Conservation (phyloP, 371 early-diverging fungal genomes). For the Zancudomyces culisetae region DNA sequence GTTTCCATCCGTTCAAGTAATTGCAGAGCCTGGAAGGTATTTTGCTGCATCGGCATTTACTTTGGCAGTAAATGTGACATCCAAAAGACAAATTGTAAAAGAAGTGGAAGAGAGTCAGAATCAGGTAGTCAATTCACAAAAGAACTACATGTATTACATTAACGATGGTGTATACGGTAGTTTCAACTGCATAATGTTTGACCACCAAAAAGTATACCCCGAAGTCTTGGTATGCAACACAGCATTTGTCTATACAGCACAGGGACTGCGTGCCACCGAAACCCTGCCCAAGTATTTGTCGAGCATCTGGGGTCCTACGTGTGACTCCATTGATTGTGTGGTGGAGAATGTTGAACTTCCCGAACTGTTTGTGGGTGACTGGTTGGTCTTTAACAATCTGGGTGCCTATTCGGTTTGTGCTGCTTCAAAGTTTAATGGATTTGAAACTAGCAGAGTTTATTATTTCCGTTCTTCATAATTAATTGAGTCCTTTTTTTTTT, state of each 20-base stretch:
- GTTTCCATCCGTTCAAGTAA: conserved; percentile 46
- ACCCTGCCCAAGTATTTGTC: conserved; percentile 25
- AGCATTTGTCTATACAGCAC: conserved; percentile 24
- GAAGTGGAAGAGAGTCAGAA: conserved; percentile 1
- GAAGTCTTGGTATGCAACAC: conserved; percentile 35
- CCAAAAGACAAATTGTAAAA: conserved; percentile 48
- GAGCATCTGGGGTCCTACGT: conserved; percentile 95
- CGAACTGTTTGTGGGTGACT: conserved; percentile 80
- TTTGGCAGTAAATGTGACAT: conserved; percentile 74
- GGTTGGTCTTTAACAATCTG: conserved; percentile 89
- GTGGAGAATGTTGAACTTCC: conserved; percentile 48
- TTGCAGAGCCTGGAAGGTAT: conserved; percentile 96
- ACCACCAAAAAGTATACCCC: conserved; percentile 69
- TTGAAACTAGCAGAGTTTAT: conserved; percentile 56
- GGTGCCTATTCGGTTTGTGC: conserved; percentile 91
- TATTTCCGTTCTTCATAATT: conserved; percentile 56
- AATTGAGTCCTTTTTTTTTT: not conserved
- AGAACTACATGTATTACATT: conserved; percentile 80
- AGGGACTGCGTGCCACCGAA: not conserved
- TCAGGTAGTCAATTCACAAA: conserved; percentile 19
- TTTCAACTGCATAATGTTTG: conserved; percentile 95
- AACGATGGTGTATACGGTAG: conserved; percentile 96
- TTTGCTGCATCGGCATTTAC: conserved; percentile 86
- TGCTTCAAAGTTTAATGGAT: conserved; percentile 80
- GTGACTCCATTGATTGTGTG: conserved; percentile 93